Evolutionary conservation across 305 asterid genomes (phyloP), one percentile per base, ranked within the genome.

Genomic region (Fraxinus ornus): DNA sequence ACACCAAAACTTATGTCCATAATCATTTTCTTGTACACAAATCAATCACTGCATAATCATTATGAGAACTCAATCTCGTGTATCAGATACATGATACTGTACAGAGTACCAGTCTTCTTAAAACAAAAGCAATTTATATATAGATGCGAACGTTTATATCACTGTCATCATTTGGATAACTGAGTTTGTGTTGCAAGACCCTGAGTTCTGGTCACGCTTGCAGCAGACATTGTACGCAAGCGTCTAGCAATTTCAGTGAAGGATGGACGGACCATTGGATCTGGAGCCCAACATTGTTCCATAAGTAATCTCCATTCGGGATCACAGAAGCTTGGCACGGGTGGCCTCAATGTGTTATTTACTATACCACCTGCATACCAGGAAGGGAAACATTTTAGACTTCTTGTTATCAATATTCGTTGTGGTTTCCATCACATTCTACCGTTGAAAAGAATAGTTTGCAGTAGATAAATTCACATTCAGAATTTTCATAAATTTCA

Each of bases 261-360:
- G 10, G 93, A 88, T 4, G 98, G 98, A 13, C 98, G 92, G 64
- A 64, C 91, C 71, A 87, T 76, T 13, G 98, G 97, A 76, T 94
- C 94, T 0, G 98, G 98, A 12, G 98, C 97, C 98, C 98, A 94
- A 37, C 98, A 94, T 78, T 91, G 97, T 86, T 94, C 98, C 98
- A 94, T 94, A 72, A 94, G 91, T 87, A 89, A 26, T 86, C 90
- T 88, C 98, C 98, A 94, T 26, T 93, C 96, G 0, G 89, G 82
- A 30, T 93, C 98, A 17, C 98, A 94, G 64, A 71, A 87, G 90
- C 91, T 90, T 3, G 97, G 98, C 77, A 94, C 92, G 6, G 83
- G 90, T 74, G 98, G 98, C 84, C 98, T 88, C 88, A 94, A 86
- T 36, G 93, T 91, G 90, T 94, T 94, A 76, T 90, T 94, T 55